A percentile compares a stretch with the other conserved stretches of the same genome.
Conservation (phyloP, 306 rosid genomes). For the Acmispon strigosus region DNA sequence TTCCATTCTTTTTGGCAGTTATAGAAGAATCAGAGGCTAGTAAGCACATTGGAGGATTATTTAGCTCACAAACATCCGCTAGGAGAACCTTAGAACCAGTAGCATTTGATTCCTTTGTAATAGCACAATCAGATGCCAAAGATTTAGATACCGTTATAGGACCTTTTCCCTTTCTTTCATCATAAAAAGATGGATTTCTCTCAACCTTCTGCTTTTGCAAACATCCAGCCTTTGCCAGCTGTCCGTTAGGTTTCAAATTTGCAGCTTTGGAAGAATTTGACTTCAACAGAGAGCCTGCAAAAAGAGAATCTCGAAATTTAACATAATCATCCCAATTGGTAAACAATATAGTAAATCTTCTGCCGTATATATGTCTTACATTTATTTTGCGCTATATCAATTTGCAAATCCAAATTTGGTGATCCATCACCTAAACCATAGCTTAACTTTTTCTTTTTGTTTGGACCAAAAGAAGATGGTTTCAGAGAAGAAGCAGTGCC, state of each 20-base stretch:
- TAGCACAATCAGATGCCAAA: conserved; percentile 1
- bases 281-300: background rate
- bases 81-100: background rate
- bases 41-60: background rate
- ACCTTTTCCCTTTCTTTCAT: background rate
- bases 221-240: background rate
- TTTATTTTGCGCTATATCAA: background rate
- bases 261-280: background rate
- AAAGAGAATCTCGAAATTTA: background rate
- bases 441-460: background rate
- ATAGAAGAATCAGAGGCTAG: conserved; percentile 5
- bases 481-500: background rate
- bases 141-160: background rate
- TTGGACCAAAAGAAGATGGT: background rate
- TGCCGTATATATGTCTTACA: background rate
- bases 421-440: background rate
- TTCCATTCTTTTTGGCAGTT: background rate
- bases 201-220: background rate
- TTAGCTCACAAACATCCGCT: background rate
- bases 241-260: no score
- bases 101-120: background rate
- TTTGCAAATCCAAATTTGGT: background rate
- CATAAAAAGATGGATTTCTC: background rate
- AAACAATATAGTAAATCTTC: background rate
- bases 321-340: background rate